Evolutionary conservation across 1,284 basidiomycete genomes (phyloP).

Genomic region (Uromyces viciae-fabae): DNA sequence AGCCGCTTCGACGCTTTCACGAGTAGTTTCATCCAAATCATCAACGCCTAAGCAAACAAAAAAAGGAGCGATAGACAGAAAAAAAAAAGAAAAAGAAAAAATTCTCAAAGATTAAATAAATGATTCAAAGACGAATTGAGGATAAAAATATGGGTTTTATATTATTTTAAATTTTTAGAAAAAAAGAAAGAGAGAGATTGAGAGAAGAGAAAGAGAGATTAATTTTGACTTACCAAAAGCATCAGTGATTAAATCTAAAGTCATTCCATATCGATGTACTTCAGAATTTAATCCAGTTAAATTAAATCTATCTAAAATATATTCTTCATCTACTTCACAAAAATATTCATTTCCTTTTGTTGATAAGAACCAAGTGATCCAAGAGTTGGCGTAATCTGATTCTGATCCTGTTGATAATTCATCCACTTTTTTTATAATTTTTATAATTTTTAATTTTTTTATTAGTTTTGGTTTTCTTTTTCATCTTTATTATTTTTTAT

Average conservation of each 20-base stretch:
- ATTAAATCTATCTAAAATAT: conserved; percentile 97
- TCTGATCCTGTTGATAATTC: conserved; percentile 79
- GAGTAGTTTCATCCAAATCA: conserved; percentile 58
- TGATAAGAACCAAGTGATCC: conserved; percentile 98
- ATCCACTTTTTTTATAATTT: conserved; percentile 61
- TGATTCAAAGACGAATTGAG: neutral
- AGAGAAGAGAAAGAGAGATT: neutral
- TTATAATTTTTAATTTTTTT: conserved; percentile 3
- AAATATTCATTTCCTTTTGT: conserved; percentile 89
- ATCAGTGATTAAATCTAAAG: conserved; percentile 91
- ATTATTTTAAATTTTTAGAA: conserved; percentile 47
- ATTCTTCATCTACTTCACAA: conserved; percentile 98
- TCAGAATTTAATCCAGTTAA: conserved; percentile 94
- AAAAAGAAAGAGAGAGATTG: conserved; percentile 46
- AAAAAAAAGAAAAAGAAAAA: conserved; percentile 23
- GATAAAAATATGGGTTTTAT: no score
- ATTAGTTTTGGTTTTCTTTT: neutral
- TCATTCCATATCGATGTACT: conserved; percentile 88
- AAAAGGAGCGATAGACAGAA: conserved; percentile 59
- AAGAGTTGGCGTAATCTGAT: conserved; percentile 78
- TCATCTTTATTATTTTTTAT: no score
- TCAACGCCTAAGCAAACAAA: conserved; percentile 53
- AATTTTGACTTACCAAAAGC: conserved; percentile 63
- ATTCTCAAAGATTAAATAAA: neutral
- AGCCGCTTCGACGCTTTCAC: conserved; percentile 70